Percentiles rank a stretch among this genome's conserved stretches.
Evolutionary conservation across 345 rosid species (phyloP).

Genomic region (Salix udensis): DNA sequence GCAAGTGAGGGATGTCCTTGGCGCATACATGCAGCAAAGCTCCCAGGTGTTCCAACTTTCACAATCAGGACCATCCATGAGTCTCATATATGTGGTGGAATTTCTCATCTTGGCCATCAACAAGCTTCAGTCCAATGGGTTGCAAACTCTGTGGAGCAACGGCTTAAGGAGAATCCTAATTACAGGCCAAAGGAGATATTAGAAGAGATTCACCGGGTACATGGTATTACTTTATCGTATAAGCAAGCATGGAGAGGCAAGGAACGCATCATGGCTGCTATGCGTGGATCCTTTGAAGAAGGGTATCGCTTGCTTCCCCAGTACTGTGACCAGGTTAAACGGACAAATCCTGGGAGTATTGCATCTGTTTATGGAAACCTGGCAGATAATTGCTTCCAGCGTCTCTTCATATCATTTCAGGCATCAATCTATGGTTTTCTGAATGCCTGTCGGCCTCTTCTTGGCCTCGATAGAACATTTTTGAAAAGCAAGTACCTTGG

Average conservation of each 20-base stretch:
- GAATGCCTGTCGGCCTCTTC: conserved; percentile 91
- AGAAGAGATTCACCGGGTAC: conserved; percentile 94
- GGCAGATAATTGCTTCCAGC: conserved; percentile 76
- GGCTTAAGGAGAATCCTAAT: conserved; percentile 87
- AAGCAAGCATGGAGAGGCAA: conserved; percentile 99
- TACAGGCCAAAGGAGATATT: conserved; percentile 94
- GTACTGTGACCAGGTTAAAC: conserved; percentile 84
- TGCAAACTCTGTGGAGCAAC: conserved; percentile 87
- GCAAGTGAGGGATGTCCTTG: conserved; percentile 97
- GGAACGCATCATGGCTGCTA: conserved; percentile 92
- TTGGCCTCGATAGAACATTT: conserved; percentile 83
- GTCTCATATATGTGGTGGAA: conserved; percentile 84
- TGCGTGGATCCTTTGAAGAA: conserved; percentile 99
- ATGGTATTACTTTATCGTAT: conserved; percentile 89
- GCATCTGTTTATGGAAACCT: conserved; percentile 84
- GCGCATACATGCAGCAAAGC: conserved; percentile 98
- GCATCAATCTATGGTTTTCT: conserved; percentile 95
- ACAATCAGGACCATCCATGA: conserved; percentile 91
- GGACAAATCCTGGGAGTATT: conserved; percentile 88
- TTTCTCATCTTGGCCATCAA: conserved; percentile 92
- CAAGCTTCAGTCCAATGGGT: conserved; percentile 99
- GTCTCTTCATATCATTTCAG: conserved; percentile 92
- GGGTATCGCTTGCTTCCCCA: conserved; percentile 92
- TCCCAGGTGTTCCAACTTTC: conserved; percentile 96
- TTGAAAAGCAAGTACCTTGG: conserved; percentile 93